Evolutionary conservation across 2,329 filamentous ascomycete genomes (phyloP), one percentile per base, ranked within the genome.

Genomic region (Fusarium sp.): DNA sequence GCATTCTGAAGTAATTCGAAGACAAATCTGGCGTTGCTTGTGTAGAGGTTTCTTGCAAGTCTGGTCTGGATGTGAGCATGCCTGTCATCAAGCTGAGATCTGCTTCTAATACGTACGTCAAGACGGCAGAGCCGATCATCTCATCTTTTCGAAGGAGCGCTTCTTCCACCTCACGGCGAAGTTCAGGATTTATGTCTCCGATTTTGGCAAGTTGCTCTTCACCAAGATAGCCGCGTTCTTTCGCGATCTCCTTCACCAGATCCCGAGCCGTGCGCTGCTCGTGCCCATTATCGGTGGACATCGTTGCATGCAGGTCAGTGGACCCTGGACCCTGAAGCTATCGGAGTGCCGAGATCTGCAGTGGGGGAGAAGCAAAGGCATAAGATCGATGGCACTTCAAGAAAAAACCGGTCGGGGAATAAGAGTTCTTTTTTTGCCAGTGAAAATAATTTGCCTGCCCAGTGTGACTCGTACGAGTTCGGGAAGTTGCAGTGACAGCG

Each of bases 1-100:
- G 84, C 84, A 69, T 88, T 88, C 63, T 87, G 85, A 0, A 88
- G 78, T 2, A 88, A 71, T 71, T 88, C 85, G 34, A 86, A 83
- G 1, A 88, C 74, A 66, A 87, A 88, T 32, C 83, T 79, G 1
- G 82, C 78, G 8, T 80, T 77, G 49, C 77, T 83, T 1, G 78
- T 74, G 63, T 85, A 84, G 1, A 85, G 70, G 32, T 84, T 80
- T 40, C 77, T 78, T 2, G 81, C 80, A n/a, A 84, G 64, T 14
- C 83, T 84, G 28, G 9, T 13, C 0, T 12, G 0, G 2, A n/a
- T 14, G 58, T 68, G 23, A 63, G 57, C 10, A n/a, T 34, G 6
- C 21, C 21, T 51, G 5, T 21, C n/a, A 9, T 3, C 5, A 18
- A 40, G 9, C 6, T 42, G 12, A 21, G 25, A 28, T 4, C 1